These are phyloP conservation scores for Aureobasidium leucospermi DNA, from an alignment of 2,329 filamentous ascomycete species.

Conservation along the genomic window DNA sequence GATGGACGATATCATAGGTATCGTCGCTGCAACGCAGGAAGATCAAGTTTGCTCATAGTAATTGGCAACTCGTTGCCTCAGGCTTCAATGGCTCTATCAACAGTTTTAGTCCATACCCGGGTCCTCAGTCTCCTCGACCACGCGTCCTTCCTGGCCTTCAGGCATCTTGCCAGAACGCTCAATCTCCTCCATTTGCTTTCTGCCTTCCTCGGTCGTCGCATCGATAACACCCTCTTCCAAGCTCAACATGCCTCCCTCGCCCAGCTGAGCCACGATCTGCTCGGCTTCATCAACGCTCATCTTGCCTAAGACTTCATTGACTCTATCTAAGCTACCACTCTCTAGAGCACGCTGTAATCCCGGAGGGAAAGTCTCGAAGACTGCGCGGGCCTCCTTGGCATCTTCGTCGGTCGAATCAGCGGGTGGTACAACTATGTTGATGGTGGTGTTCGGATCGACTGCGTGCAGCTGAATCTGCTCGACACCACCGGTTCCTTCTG, in stretches of 20 bases:
- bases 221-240: slow-evolving; percentile 92
- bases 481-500: slow-evolving; percentile 55
- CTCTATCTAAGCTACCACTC: slow-evolving; percentile 79
- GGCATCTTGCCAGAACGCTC: slow-evolving; percentile 70
- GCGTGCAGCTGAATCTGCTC: slow-evolving; percentile 98
- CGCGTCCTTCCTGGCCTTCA: slow-evolving; percentile 56
- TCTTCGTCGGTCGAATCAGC: slow-evolving; percentile 57
- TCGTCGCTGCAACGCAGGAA: too few relatives aligned
- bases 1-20: too few relatives aligned
- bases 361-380: slow-evolving; percentile 78
- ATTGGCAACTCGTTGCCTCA: background rate
- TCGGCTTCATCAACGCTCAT: slow-evolving; percentile 87
- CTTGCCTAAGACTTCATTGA: slow-evolving; percentile 79
- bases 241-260: slow-evolving; percentile 81
- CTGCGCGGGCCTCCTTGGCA: slow-evolving; percentile 56
- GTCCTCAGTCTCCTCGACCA: slow-evolving; percentile 43
- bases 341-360: slow-evolving; percentile 77
- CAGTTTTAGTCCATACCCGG: slow-evolving; percentile 23
- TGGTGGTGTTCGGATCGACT: slow-evolving; percentile 86
- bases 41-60: too few relatives aligned
- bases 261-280: slow-evolving; percentile 70
- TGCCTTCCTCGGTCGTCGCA: slow-evolving; percentile 50
- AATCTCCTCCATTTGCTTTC: slow-evolving; percentile 30
- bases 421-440: slow-evolving; percentile 76
- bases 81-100: background rate